phyloP scores from a whole-genome alignment of 2,329 filamentous ascomycete genomes.

The Zelopaecilomyces penicillatus region DNA sequence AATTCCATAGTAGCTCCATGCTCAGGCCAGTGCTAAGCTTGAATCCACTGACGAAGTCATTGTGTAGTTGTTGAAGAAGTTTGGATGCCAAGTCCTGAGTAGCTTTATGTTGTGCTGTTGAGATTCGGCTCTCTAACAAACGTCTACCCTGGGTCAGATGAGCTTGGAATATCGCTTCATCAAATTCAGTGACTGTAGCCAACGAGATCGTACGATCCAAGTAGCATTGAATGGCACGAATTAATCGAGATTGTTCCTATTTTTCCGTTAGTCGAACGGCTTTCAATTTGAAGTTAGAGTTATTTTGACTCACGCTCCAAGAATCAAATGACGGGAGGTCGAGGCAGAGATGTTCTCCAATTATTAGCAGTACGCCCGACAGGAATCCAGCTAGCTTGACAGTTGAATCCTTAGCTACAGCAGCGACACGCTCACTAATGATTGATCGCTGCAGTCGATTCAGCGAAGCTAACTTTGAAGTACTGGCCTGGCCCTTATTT shows the following conservation, averaged over 20 bases:
- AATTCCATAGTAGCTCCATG: constrained; percentile 73
- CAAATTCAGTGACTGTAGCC: constrained; percentile 38
- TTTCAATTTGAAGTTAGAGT: neutral
- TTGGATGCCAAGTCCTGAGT: constrained; percentile 29
- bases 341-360: constrained; percentile 36
- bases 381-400: constrained; percentile 46
- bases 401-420: constrained; percentile 54
- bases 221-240: constrained; percentile 39
- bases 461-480: constrained; percentile 43
- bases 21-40: constrained; percentile 65
- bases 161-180: constrained; percentile 57
- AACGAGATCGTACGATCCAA: constrained; percentile 46
- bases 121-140: constrained; percentile 28
- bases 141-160: constrained; percentile 46
- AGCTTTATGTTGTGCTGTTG: constrained; percentile 14
- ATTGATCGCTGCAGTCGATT: constrained; percentile 54
- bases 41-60: constrained; percentile 61
- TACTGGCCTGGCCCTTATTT: constrained; percentile 33
- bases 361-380: constrained; percentile 28
- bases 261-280: constrained; percentile 1
- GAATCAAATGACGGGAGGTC: constrained; percentile 16
- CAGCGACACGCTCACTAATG: constrained; percentile 44
- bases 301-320: constrained; percentile 22
- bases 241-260: constrained; percentile 22
- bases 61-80: constrained; percentile 36